Evolutionary conservation across 768 basidiomycete species (phyloP), one percentile per base, ranked within the genome.

Genomic region (Tephrocybe sp.): DNA sequence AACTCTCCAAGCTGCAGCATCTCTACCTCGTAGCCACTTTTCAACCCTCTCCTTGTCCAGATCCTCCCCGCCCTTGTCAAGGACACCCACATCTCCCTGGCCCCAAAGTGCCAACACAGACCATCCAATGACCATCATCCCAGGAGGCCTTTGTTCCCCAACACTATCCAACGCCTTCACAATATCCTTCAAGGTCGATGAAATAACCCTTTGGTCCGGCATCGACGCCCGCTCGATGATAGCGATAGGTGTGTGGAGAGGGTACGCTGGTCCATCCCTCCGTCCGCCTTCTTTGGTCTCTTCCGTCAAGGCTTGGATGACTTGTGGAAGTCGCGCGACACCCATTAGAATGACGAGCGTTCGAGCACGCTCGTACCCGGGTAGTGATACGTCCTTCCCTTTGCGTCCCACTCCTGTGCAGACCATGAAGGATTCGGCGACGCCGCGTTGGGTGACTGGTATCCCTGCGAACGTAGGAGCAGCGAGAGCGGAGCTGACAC

Each of bases 101-200:
- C 80, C 84, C 65, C 88, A 84, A 38, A 98, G 68, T 31, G 88
- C 84, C 54, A 93, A 64, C 9, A 88, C 87, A 2, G 86, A 78
- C 94, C 94, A 99, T 2, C 97, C 97, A 57, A 99, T 76, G 24
- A 97, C 77, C 64, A 98, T 88, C 89, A 99, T 94, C 8, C 94
- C 97, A 0, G 97, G 97, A 15, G 94, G 93, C 29, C 94, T 71
- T 65, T 98, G 94, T 58, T 91, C 88, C 7, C 88, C 92, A 1
- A 77, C 69, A 52, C 77, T 80, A 48, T 86, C 84, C 64, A 97
- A 63, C 1, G 88, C 92, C 15, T 66, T 67, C 13, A 78, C 80
- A 31, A 97, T 80, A 58, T 86, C 76, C 47, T 69, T 74, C 42
- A 99, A 63, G 1, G 94, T 98, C 15, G 86, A 88, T 23, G 76